Evolutionary conservation across 1,284 basidiomycete species (phyloP).

Genomic region (Leucoagaricus sp.): DNA sequence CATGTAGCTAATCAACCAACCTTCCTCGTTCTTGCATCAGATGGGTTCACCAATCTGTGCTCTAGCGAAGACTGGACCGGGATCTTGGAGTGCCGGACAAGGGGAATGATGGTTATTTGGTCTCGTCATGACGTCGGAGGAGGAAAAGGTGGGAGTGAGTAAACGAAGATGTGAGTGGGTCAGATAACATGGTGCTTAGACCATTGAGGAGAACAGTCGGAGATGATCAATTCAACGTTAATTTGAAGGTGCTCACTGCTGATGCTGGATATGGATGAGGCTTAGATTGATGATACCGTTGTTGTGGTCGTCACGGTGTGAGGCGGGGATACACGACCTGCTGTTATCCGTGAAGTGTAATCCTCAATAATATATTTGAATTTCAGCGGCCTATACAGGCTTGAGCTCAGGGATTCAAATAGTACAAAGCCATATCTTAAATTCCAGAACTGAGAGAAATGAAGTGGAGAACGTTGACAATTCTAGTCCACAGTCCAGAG

Average conservation of each 20-base stretch:
- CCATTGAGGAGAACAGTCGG: constrained; percentile 61
- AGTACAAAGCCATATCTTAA: no score
- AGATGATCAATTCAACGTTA: constrained; percentile 51
- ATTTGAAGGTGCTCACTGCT: constrained; percentile 59
- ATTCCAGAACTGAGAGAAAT: no score
- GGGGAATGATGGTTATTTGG: constrained; percentile 30
- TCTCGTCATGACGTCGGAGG: constrained; percentile 13
- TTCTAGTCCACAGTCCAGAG: no score
- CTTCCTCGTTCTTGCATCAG: constrained; percentile 64
- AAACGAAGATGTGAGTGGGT: constrained; percentile 21
- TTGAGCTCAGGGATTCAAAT: no score
- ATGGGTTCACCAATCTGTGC: constrained; percentile 68
- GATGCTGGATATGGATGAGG: constrained; percentile 64
- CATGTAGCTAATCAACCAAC: constrained; percentile 20
- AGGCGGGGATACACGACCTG: no score
- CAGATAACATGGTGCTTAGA: constrained; percentile 53
- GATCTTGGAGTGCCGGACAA: constrained; percentile 52
- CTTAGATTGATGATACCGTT: constrained; percentile 73
- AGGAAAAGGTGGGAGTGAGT: constrained; percentile 17
- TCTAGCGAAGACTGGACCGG: constrained; percentile 37
- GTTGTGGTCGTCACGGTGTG: constrained; percentile 64
- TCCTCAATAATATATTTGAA: no score
- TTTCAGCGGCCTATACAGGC: no score
- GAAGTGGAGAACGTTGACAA: no score
- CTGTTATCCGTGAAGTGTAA: no score